Evolutionary conservation across 75 land plant species (phyloP).

Genomic region (Picea sitchensis): DNA sequence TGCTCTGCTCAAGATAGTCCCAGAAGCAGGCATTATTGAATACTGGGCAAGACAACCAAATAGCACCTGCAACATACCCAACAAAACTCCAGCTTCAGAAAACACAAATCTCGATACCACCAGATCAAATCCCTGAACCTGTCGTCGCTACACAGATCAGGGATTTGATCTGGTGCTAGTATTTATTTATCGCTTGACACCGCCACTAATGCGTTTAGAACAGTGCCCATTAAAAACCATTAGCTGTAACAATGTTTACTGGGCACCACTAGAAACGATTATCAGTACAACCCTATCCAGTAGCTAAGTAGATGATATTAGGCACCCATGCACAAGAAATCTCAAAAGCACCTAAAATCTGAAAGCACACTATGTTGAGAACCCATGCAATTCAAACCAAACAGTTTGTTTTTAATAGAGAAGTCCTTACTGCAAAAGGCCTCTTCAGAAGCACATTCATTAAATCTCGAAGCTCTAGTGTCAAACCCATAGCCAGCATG

Average conservation of each 20-base stretch:
- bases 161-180: not conserved
- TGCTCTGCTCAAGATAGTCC: slow-evolving; percentile 44
- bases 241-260: no score
- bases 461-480: slow-evolving; percentile 58
- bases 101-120: not conserved
- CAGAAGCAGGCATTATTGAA: slow-evolving; percentile 70
- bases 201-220: not conserved
- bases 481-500: slow-evolving; percentile 83
- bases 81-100: no score
- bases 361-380: no score
- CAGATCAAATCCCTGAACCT: not conserved
- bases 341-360: no score
- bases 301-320: no score
- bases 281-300: no score
- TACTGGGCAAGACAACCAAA: slow-evolving; percentile 84
- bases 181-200: no score
- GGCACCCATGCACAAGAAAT: no score
- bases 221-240: not conserved
- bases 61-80: slow-evolving; percentile 39
- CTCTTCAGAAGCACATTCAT: slow-evolving; percentile 43
- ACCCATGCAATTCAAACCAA: not conserved
- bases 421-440: slow-evolving; percentile 55
- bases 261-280: no score
- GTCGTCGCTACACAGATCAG: not conserved
- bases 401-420: not conserved